These are phyloP conservation scores for Kurtzmaniella cleridarum DNA, from an alignment of 805 yeast genomes.

Conservation along the genomic window DNA sequence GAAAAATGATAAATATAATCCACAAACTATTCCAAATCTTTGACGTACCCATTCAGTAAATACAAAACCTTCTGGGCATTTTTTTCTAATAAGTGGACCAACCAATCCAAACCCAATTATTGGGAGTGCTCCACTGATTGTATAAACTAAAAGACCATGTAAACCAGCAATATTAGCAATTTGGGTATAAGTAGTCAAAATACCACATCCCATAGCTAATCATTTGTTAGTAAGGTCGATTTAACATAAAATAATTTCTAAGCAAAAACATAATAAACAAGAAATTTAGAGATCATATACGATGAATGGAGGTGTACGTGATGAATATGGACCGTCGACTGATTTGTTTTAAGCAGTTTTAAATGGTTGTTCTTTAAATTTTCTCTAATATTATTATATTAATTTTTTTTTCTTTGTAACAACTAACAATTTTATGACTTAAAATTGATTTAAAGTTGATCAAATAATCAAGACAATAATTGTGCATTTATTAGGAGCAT, in stretches of 20 bases:
- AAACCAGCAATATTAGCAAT: slow-evolving; percentile 83
- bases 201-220: slow-evolving; percentile 83
- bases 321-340: not conserved
- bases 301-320: not conserved
- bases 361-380: too few relatives aligned
- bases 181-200: slow-evolving; percentile 78
- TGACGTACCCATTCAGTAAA: slow-evolving; percentile 91
- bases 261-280: not conserved
- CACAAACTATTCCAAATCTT: slow-evolving; percentile 69
- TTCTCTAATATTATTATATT: too few relatives aligned
- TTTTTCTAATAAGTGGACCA: slow-evolving; percentile 74
- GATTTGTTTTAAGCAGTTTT: not conserved
- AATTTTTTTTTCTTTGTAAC: too few relatives aligned
- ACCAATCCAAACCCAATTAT: slow-evolving; percentile 74
- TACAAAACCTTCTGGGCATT: slow-evolving; percentile 87
- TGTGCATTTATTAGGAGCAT: too few relatives aligned
- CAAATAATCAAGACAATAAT: too few relatives aligned
- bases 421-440: too few relatives aligned
- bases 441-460: too few relatives aligned
- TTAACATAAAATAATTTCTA: not conserved
- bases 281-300: not conserved
- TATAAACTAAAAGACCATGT: slow-evolving; percentile 81
- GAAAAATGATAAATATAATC: slow-evolving; percentile 71
- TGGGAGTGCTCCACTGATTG: slow-evolving; percentile 76
- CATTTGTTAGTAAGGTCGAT: slow-evolving; percentile 6